Conservation (phyloP, 139 green algal species). For the Tetratostichococcus sp. region DNA sequence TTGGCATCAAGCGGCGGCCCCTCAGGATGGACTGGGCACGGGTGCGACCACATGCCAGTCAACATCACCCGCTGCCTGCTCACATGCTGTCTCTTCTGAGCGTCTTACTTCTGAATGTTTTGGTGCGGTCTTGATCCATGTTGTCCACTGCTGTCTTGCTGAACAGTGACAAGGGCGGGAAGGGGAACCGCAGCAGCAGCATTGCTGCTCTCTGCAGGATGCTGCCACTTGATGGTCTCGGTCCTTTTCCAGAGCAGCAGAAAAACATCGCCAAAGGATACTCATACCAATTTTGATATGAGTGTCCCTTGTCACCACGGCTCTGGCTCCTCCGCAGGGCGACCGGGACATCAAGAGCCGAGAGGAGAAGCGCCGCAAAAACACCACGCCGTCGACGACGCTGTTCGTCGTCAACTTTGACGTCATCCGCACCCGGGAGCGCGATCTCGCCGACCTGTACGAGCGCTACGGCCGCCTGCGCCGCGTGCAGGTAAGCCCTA, state of each 20-base stretch:
- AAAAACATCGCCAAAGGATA: too few relatives aligned
- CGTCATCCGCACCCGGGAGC: conserved; percentile 38
- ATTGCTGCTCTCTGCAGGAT: too few relatives aligned
- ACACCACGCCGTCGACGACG: conserved; percentile 54
- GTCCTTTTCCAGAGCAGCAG: too few relatives aligned
- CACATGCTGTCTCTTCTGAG: neutral
- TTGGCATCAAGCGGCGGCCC: conserved; percentile 43
- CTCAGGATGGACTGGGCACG: conserved; percentile 77
- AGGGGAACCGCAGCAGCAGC: too few relatives aligned
- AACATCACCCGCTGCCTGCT: neutral
- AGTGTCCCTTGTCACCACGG: neutral
- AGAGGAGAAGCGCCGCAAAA: conserved; percentile 28
- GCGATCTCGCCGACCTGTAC: conserved; percentile 69
- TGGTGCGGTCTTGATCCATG: too few relatives aligned
- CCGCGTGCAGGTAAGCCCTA: conserved; percentile 10
- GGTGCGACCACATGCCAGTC: conserved; percentile 13
- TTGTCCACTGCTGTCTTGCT: too few relatives aligned
- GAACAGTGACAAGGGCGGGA: too few relatives aligned
- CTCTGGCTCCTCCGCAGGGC: conserved; percentile 1
- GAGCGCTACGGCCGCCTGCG: conserved; percentile 37
- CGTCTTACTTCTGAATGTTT: neutral
- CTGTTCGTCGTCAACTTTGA: conserved; percentile 84
- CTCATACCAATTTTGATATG: too few relatives aligned
- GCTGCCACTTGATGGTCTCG: too few relatives aligned
- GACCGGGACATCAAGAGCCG: conserved; percentile 35